Conservation (phyloP, 2,329 filamentous ascomycete species). For the Fusarium newnesense region DNA sequence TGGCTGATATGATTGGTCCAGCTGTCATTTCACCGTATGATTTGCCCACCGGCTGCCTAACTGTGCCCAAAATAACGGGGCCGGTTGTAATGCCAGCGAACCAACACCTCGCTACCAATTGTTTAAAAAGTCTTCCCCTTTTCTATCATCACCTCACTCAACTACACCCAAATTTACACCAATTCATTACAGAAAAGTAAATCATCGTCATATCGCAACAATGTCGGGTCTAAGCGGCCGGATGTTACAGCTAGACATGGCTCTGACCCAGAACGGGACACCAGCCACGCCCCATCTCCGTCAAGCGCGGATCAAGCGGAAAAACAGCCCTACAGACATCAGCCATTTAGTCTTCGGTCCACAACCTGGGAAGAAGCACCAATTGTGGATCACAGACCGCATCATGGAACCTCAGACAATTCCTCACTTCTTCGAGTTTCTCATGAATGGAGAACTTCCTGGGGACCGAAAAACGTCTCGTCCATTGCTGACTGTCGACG, state of each 20-base stretch:
- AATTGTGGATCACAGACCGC: conserved; percentile 38
- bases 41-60: neutral
- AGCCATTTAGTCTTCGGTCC: neutral
- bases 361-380: neutral
- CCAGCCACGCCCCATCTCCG: neutral
- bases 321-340: conserved; percentile 7
- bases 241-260: conserved; percentile 15
- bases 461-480: conserved; percentile 5
- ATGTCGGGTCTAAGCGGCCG: neutral
- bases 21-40: neutral
- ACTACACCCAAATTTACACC: too few relatives aligned
- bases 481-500: conserved; percentile 8
- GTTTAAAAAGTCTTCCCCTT: neutral
- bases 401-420: conserved; percentile 41
- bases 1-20: rapidly evolving
- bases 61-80: neutral
- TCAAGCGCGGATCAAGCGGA: neutral
- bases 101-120: neutral
- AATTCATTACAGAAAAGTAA: rapidly evolving
- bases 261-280: conserved; percentile 9
- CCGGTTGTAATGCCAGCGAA: neutral
- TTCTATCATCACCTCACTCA: neutral
- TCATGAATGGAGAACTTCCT: conserved; percentile 15
- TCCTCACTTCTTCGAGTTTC: conserved; percentile 33
- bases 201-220: neutral